These are phyloP conservation scores for Raffaelea ambrosiae DNA, from an alignment of 2,329 filamentous ascomycete species.

Conservation along the genomic window DNA sequence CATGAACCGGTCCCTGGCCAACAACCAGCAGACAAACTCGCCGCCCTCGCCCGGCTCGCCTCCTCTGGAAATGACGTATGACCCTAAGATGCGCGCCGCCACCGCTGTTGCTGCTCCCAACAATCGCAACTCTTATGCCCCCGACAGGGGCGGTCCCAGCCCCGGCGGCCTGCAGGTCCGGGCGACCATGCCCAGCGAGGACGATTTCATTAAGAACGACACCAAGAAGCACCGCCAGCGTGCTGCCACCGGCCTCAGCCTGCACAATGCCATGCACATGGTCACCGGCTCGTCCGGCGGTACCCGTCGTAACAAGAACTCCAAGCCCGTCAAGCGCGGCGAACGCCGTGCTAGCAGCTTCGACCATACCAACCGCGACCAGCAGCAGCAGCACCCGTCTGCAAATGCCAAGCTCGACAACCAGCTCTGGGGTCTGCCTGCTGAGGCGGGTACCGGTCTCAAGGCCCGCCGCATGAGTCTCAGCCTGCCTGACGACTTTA, in stretches of 20 bases:
- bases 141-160: no score
- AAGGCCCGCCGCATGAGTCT: constrained; percentile 73
- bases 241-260: constrained; percentile 38
- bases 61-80: constrained; percentile 31
- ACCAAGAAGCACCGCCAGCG: constrained; percentile 40
- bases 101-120: constrained; percentile 2
- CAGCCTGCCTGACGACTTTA: constrained; percentile 65
- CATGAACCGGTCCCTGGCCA: constrained; percentile 34
- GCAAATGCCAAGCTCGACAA: constrained; percentile 13
- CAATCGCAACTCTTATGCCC: neutral
- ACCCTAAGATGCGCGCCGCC: constrained; percentile 13
- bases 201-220: constrained; percentile 35
- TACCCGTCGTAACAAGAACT: constrained; percentile 8
- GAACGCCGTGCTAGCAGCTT: constrained; percentile 39
- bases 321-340: constrained; percentile 14
- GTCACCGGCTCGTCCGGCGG: constrained; percentile 18
- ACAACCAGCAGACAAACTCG: constrained; percentile 36
- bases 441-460: constrained; percentile 63
- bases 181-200: constrained; percentile 22
- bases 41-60: constrained; percentile 40
- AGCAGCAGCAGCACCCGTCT: neutral
- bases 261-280: constrained; percentile 41
- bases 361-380: constrained; percentile 26
- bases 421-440: constrained; percentile 48
- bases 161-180: neutral